Evolutionary conservation across 2,329 filamentous ascomycete species (phyloP), one percentile per base, ranked within the genome.

Genomic region (Helotiales sp.): DNA sequence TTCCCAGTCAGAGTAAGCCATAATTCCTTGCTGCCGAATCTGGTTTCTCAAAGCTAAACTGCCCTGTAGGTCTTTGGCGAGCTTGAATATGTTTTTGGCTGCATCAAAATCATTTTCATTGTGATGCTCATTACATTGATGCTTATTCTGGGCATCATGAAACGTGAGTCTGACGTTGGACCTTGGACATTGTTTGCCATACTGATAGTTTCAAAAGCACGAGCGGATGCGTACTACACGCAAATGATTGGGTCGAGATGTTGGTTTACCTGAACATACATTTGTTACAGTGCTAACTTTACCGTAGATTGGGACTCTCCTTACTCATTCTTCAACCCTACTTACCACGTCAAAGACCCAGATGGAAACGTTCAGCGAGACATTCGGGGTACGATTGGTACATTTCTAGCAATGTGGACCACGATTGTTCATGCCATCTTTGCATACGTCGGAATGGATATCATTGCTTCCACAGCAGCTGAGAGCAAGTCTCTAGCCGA

Each of bases 341-440:
- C 65, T 0, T 81, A 78, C 63, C 59, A 69, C 3, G 78, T 80
- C 43, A 77, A 73, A 64, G 74, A 77, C 52, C 74, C 77, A 55
- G 61, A 72, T 64, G 75, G 74, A 3, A 64, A 76, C 7, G n/a
- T 75, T 15, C 70, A 77, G 50, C 72, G 74, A 55, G 69, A 73
- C 6, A 78, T 81, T 10, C 70, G 64, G 6, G 79, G 80, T 1
- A 64, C 75, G 1, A 62, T 79, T 17, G 80, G 79, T 6, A 77
- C 75, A 10, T 78, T 81, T 24, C 76, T 81, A 5, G 78, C 77
- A 4, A 75, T 81, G 55, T 80, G 79, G 79, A 80, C 78, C 3
- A 78, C 77, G 3, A 76, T 79, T 24, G 76, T 79, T 28, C 75
- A 76, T 49, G 78, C 78, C n/a, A 71, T 79, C 34, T 80, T 79